A percentile compares a stretch with the other conserved stretches of the same genome.
Conservation (phyloP, 495 filamentous ascomycete species). For the Annulohypoxylon maeteangense region DNA sequence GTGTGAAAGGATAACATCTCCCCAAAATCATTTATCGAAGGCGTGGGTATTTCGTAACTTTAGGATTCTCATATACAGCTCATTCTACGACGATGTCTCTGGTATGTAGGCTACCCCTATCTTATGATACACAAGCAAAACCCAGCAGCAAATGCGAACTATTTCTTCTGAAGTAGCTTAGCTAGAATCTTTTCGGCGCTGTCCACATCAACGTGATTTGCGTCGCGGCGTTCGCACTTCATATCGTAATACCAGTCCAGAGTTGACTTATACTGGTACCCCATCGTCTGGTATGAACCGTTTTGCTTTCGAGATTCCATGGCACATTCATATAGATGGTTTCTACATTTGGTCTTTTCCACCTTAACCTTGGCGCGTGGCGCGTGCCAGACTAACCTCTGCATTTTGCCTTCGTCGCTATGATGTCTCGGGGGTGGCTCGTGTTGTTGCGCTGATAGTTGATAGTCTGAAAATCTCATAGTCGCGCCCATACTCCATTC, state of each 20-base stretch:
- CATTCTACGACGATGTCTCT: too few species aligned
- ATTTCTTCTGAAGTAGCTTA: slow-evolving; percentile 18
- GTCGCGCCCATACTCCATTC: slow-evolving; percentile 18
- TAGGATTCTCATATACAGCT: too few species aligned
- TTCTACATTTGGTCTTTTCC: slow-evolving; percentile 48
- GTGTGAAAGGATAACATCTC: too few species aligned
- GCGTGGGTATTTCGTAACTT: too few species aligned
- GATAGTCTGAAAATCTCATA: background rate
- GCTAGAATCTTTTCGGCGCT: slow-evolving; percentile 49
- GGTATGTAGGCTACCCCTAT: too few species aligned
- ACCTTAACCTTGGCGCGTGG: slow-evolving; percentile 42
- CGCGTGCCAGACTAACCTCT: slow-evolving; percentile 58
- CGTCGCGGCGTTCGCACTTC: slow-evolving; percentile 51
- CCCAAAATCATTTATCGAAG: too few species aligned
- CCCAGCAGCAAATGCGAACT: background rate
- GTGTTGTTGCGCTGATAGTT: background rate
- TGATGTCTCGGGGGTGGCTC: slow-evolving; percentile 12
- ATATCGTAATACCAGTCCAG: slow-evolving; percentile 58
- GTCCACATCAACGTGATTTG: slow-evolving; percentile 53
- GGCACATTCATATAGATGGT: slow-evolving; percentile 54
- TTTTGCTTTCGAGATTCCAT: slow-evolving; percentile 33
- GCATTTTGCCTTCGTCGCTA: slow-evolving; percentile 40
- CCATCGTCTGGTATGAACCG: slow-evolving; percentile 38
- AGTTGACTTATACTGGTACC: slow-evolving; percentile 53
- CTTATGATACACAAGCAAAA: background rate